Conservation (phyloP, 495 filamentous ascomycete genomes). For the Antarctomyces pellizariae region DNA sequence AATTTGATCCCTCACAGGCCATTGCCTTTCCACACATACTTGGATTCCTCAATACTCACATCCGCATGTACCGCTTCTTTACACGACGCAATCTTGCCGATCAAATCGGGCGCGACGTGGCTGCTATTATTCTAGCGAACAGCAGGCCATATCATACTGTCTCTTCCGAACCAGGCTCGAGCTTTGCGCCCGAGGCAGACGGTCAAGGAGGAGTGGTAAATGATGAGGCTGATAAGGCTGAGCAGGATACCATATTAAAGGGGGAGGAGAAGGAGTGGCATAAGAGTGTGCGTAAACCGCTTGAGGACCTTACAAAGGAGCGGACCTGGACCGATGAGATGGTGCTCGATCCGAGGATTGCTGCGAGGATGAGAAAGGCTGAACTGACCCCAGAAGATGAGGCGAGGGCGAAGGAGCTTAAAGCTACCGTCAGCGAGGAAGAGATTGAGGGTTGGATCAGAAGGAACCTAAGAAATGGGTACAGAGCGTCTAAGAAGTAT, state of each 20-base stretch:
- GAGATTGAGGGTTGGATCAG: slow-evolving; percentile 42
- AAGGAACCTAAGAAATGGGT: slow-evolving; percentile 14
- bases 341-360: slow-evolving; percentile 56
- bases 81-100: slow-evolving; percentile 73
- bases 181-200: slow-evolving; percentile 9
- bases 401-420: slow-evolving; percentile 34
- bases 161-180: slow-evolving; percentile 1
- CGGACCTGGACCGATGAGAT: slow-evolving; percentile 57
- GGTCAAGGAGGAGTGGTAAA: slow-evolving; percentile 11
- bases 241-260: slow-evolving; percentile 47
- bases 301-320: slow-evolving; percentile 24
- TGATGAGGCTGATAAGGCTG: slow-evolving; percentile 11
- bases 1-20: slow-evolving; percentile 39
- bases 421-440: slow-evolving; percentile 35
- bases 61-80: slow-evolving; percentile 68
- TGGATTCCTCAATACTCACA: slow-evolving; percentile 79
- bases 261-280: slow-evolving; percentile 75
- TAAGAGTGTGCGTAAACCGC: slow-evolving; percentile 49
- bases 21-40: slow-evolving; percentile 75
- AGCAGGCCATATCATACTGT: slow-evolving; percentile 23
- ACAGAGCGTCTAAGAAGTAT: slow-evolving; percentile 4
- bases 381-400: slow-evolving; percentile 41
- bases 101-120: slow-evolving; percentile 68
- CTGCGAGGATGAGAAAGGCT: slow-evolving; percentile 60
- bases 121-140: slow-evolving; percentile 51